Conservation (phyloP, 179 eudicot genomes). For the Spergularia azorica region DNA sequence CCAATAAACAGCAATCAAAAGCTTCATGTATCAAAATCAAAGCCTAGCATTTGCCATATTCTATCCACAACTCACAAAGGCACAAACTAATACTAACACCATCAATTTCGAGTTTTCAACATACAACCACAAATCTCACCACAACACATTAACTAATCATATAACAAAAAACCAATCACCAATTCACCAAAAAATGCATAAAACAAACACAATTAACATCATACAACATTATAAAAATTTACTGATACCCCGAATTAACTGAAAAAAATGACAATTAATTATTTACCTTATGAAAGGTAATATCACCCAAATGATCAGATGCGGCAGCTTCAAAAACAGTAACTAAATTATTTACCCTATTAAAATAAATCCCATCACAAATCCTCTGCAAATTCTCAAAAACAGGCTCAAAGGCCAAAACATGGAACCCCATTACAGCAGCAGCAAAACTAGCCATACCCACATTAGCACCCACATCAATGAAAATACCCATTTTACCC, state of each 20-base stretch:
- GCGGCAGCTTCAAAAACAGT: slow-evolving; percentile 88
- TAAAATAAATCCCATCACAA: slow-evolving; percentile 90
- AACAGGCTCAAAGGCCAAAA: slow-evolving; percentile 86
- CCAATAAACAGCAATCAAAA: background rate
- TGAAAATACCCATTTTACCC: slow-evolving; percentile 56
- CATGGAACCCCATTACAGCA: slow-evolving; percentile 84
- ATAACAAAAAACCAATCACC: background rate
- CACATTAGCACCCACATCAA: slow-evolving; percentile 98
- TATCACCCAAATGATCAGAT: slow-evolving; percentile 73
- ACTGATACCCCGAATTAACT: no score
- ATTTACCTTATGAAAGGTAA: slow-evolving; percentile 85
- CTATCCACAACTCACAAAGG: background rate
- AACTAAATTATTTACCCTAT: slow-evolving; percentile 67
- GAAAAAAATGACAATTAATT: background rate
- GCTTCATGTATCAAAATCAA: no score
- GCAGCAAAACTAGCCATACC: slow-evolving; percentile 96
- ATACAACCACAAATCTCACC: background rate
- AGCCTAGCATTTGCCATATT: background rate
- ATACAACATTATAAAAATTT: background rate
- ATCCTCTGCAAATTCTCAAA: slow-evolving; percentile 96
- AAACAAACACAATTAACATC: background rate
- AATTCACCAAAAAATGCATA: background rate
- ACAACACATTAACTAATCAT: background rate
- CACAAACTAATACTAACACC: background rate
- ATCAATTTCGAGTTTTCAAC: background rate